Evolutionary conservation across 2,329 filamentous ascomycete species (phyloP), one percentile per base, ranked within the genome.

Genomic region (Beauveria scarabaeidicola): DNA sequence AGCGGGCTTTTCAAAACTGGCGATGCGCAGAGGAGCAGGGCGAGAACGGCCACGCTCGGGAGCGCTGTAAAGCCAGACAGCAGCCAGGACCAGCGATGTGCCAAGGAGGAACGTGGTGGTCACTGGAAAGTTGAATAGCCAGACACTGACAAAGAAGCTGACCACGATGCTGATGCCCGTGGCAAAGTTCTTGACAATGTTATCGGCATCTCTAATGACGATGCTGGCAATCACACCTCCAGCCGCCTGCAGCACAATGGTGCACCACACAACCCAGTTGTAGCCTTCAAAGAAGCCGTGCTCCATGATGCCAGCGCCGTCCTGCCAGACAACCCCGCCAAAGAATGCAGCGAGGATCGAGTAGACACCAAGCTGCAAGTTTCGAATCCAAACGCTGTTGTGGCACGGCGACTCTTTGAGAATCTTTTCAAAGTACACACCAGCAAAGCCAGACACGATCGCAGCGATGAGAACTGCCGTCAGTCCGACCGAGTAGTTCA

Each of bases 231-330:
- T 76, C 29, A 97, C 82, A 25, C 93, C 94, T 36, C 92, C 92
- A 40, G 87, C 75, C 0, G 92, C 89, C 71, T 99, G 94, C 61
- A 94, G 81, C 6, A 85, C 70, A 65, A 97, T 89, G 5, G 91
- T 89, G 5, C 85, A 79, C 91, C 92, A 97, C 3, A 97, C 93
- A 21, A 93, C 81, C 80, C 84, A 88, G 70, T 96, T 97, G 75
- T 97, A 99, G 3, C 94, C 94, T 60, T 89, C 88, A 66, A 99
- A 97, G 74, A 97, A 96, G 13, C 94, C 94, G 63, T 90, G 85
- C 71, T 88, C 84, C 27, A 87, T 81, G 64, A 99, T 91, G 44
- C 89, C 87, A 62, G 86, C 84, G 27, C 93, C 94, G 65, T 99
- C 94, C 64, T 91, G 89, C 75, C 90, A 89, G 3, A 95, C 75